These are phyloP conservation scores for Colletotrichum tofieldiae DNA, from an alignment of 2,329 filamentous ascomycete genomes.

Conservation along the genomic window DNA sequence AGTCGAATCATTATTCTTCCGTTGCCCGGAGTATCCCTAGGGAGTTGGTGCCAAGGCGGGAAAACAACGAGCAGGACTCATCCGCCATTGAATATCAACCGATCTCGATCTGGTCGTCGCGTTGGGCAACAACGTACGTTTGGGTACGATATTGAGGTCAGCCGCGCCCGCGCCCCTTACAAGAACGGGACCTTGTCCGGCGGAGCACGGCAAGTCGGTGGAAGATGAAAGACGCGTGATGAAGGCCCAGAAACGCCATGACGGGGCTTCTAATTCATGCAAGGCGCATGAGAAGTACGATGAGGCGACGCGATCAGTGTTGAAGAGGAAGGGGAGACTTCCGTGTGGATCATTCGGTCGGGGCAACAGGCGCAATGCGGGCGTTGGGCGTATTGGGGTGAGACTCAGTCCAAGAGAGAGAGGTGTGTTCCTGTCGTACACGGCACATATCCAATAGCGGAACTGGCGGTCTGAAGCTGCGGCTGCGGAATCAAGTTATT, in stretches of 20 bases:
- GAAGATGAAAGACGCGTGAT: constrained; percentile 16
- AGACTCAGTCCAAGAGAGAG: constrained; percentile 5
- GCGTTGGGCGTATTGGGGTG: constrained; percentile 24
- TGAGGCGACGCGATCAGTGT: constrained; percentile 37
- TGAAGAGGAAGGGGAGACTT: constrained; percentile 29
- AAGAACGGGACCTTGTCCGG: constrained; percentile 17
- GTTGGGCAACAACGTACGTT: constrained; percentile 38
- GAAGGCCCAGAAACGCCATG: constrained; percentile 17
- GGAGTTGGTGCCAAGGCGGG: not conserved
- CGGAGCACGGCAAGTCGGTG: constrained; percentile 23
- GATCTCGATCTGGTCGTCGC: constrained; percentile 32
- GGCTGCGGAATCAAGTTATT: constrained; percentile 15
- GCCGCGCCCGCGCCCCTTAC: constrained; percentile 27
- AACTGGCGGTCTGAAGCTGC: constrained; percentile 36
- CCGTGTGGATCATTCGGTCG: constrained; percentile 25
- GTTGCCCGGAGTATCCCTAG: constrained; percentile 5
- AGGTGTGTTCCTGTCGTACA: constrained; percentile 16
- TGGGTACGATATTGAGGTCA: constrained; percentile 38
- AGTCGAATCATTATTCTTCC: constrained; percentile 23
- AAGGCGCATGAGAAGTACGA: constrained; percentile 35
- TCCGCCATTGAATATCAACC: constrained; percentile 2
- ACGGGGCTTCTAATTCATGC: constrained; percentile 40
- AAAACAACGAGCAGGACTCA: not conserved
- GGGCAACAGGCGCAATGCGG: constrained; percentile 22
- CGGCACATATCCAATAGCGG: constrained; percentile 1